Percentiles rank a stretch among this genome's conserved stretches.
phyloP scores from a whole-genome alignment of 257 asterid genomes.

The Solanum clarkiae region DNA sequence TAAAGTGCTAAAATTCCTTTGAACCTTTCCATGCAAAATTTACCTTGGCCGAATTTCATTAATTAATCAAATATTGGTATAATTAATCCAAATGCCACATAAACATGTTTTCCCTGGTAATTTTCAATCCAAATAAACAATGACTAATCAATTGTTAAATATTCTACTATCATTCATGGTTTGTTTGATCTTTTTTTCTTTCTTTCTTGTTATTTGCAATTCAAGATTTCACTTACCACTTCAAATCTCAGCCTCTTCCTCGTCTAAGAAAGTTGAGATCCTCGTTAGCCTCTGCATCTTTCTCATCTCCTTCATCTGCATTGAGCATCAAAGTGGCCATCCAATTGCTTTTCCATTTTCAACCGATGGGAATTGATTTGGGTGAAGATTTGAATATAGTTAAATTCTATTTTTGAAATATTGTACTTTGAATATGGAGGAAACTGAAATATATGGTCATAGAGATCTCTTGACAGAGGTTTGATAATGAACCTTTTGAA shows the following conservation, averaged over 20 bases:
- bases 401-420: no score
- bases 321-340: neutral
- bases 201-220: conserved; percentile 8
- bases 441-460: no score
- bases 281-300: conserved; percentile 63
- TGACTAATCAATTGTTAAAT: no score
- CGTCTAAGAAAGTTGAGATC: conserved; percentile 42
- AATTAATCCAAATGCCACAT: neutral
- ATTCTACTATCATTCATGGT: neutral
- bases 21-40: neutral
- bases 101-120: neutral
- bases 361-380: no score
- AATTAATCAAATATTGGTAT: neutral
- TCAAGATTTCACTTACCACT: conserved; percentile 3
- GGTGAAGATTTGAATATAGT: no score
- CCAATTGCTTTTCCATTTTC: neutral
- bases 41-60: neutral
- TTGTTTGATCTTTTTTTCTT: conserved; percentile 13
- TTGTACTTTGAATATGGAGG: no score
- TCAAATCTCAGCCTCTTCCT: conserved; percentile 1
- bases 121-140: neutral
- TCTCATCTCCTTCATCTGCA: neutral
- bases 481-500: neutral
- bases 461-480: no score
- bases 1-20: no score